Evolutionary conservation across 768 basidiomycete genomes (phyloP), one percentile per base, ranked within the genome.

Genomic region (Chlorophyllum brunneum): DNA sequence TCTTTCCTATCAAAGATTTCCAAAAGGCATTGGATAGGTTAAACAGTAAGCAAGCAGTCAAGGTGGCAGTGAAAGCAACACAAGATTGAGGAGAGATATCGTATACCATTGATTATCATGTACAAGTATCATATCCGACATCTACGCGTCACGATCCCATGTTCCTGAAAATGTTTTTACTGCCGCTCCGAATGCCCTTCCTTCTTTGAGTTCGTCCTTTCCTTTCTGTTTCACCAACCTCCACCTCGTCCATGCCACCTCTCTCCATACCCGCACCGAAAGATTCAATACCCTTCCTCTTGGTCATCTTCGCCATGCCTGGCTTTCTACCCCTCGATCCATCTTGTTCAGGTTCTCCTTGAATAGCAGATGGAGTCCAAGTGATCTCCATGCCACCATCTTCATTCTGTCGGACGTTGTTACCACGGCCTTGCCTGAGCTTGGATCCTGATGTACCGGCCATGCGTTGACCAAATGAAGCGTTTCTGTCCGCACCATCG

Each of bases 201-300:
- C 95, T 72, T 60, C 91, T 77, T 31, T 88, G 78, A 29, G 79
- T 85, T 67, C 95, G 75, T n/a, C 95, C 95, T 36, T 76, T 78
- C 59, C 85, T 73, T 45, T 90, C 88, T 54, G 77, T 77, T 56
- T 87, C 88, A 30, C 71, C 78, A 60, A 85, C 65, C 54, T 74
- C 76, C 22, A 67, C 70, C 8, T 70, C 66, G 34, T 79, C 80
- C 42, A 72, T 74, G 2, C 80, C 78, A 1, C 91, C 92, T 60
- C 77, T 85, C 74, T 97, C 92, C 83, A 98, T 72, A 20, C 94
- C 93, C 38, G 84, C 88, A 23, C 93, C 94, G 62, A 95, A 95
- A 39, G 68, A 69, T 67, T 94, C 91, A 37, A 85, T 80, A 23
- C 83, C 85, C 65, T 81, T 85, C 61, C 77, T 71, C 57, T 67